Percentiles rank a stretch among this genome's conserved stretches.
phyloP scores from a whole-genome alignment of 805 yeast genomes.

The Sugiyamaella smithiae region DNA sequence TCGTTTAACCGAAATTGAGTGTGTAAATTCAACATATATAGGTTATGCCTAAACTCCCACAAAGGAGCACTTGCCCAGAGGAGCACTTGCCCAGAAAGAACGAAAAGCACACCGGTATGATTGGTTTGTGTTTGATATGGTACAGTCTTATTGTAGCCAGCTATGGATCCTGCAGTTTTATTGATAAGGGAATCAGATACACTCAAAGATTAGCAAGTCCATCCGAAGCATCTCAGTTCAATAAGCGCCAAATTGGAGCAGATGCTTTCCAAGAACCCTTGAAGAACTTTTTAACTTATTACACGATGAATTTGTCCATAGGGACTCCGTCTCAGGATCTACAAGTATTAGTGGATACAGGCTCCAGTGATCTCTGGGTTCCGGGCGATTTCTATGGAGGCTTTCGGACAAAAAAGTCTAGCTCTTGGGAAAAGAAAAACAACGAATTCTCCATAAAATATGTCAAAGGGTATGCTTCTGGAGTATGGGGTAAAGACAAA shows the following conservation, averaged over 20 bases:
- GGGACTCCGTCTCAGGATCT: conserved; percentile 58
- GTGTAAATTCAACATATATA: no score
- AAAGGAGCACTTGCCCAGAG: no score
- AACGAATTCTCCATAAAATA: conserved; percentile 30
- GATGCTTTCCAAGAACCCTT: conserved; percentile 21
- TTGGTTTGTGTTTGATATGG: no score
- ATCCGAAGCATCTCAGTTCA: conserved; percentile 1
- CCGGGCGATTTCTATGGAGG: conserved; percentile 26
- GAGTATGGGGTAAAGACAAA: conserved; percentile 51
- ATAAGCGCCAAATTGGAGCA: conserved; percentile 12
- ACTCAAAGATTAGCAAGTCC: conserved; percentile 12
- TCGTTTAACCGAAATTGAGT: no score
- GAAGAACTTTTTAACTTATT: conserved; percentile 32
- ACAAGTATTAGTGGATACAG: conserved; percentile 61
- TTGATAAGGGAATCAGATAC: conserved; percentile 14
- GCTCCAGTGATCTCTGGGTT: conserved; percentile 68
- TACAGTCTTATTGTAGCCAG: no score
- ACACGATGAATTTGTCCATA: conserved; percentile 35
- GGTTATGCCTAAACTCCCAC: no score
- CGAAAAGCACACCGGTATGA: no score
- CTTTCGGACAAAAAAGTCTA: conserved; percentile 14
- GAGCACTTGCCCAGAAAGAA: no score
- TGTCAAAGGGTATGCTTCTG: conserved; percentile 50
- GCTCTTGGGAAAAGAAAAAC: conserved; percentile 16
- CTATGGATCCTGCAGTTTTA: conserved; percentile 5